Evolutionary conservation across 2,329 filamentous ascomycete species (phyloP), one percentile per base, ranked within the genome.

Genomic region (Pseudocercospora fuligena): DNA sequence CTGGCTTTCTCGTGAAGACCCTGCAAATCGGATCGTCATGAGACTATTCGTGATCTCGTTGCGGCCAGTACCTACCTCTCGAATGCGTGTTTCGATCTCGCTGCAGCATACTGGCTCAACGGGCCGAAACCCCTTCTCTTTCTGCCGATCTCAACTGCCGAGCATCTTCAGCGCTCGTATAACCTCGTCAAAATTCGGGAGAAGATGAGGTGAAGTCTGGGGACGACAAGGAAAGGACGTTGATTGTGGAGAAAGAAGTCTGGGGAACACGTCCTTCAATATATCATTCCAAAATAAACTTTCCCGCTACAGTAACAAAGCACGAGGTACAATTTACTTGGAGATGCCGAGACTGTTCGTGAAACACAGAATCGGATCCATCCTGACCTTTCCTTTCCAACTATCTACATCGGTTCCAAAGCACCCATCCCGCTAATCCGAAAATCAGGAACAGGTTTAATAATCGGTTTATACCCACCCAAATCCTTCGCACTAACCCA

Each of bases 401-500:
- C 16, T n/a, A 11, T 11, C 14, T 43, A 67, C 56, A 65, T 58
- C 25, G 65, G 65, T 60, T 67, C 67, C 23, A 69, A 31, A 19
- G 62, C 67, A 12, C 68, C 66, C 29, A 60, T 31, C 9, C 63
- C 66, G 8, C 58, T 64, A 19, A 66, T 66, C 19, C 56, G 27
- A n/a, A 64, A 59, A 11, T 66, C 66, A 25, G 33, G 23, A n/a
- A 66, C 23, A n/a, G 64, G 60, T 29, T 56, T 66, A 8, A 65
- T 63, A 23, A 68, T 64, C 7, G 61, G 58, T 16, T 57, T 60
- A 51, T 68, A 68, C 5, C 68, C 66, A 11, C 63, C 66, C n/a
- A 70, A 23, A 14, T 61, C 53, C 59, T 70, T 66, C 33, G 68
- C 63, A 54, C 21, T 16, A 5, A 68, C 66, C 67, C 69, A 70